Evolutionary conservation across 805 yeast species (phyloP).

Genomic region (Sugiyamaella mastotermitis): DNA sequence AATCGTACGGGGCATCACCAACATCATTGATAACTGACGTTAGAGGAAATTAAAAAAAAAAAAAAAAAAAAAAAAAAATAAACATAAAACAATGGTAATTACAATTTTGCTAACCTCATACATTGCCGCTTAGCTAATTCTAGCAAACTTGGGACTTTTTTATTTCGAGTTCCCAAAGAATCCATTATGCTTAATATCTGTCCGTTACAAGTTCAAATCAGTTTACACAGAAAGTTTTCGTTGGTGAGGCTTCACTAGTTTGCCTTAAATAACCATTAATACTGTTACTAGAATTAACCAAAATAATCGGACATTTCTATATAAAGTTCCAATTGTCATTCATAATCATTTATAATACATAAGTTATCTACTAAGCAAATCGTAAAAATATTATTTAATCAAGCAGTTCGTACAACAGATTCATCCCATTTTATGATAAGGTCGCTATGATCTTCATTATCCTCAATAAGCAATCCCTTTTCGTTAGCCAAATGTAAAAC

Average conservation of each 20-base stretch:
- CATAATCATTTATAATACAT: too few relatives aligned
- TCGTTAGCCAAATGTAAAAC: constrained; percentile 82
- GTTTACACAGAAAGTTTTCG: too few relatives aligned
- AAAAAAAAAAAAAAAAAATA: too few relatives aligned
- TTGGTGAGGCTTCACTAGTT: too few relatives aligned
- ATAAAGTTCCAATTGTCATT: background rate
- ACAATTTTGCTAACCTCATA: constrained; percentile 20
- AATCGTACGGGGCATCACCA: constrained; percentile 33
- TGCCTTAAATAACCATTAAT: too few relatives aligned
- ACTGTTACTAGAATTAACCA: too few relatives aligned
- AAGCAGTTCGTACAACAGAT: constrained; percentile 3
- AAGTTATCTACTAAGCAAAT: too few relatives aligned
- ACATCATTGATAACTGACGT: constrained; percentile 29
- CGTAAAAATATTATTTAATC: too few relatives aligned
- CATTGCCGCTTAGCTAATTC: constrained; percentile 21
- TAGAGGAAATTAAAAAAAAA: background rate
- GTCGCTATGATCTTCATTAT: constrained; percentile 36
- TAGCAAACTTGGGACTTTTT: constrained; percentile 12
- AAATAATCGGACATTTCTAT: background rate
- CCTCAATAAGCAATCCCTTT: constrained; percentile 57
- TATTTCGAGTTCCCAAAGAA: too few relatives aligned
- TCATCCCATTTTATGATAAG: constrained; percentile 23
- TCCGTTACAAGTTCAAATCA: too few relatives aligned
- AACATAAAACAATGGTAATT: constrained; percentile 6
- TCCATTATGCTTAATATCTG: too few relatives aligned